These are phyloP conservation scores for Oxytropis ochrocephala DNA, from an alignment of 306 rosid genomes.

Conservation along the genomic window DNA sequence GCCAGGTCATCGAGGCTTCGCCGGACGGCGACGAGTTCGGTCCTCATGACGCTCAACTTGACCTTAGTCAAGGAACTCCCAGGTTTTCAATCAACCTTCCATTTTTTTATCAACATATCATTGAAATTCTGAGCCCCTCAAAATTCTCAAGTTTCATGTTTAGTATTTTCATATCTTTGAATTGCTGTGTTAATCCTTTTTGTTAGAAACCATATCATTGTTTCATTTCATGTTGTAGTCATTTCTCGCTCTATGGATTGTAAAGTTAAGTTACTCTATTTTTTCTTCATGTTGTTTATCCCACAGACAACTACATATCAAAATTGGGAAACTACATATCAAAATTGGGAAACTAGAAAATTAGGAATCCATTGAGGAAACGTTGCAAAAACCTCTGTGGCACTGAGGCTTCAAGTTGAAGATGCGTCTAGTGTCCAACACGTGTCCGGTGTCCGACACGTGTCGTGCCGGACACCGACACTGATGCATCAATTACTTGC, in stretches of 20 bases:
- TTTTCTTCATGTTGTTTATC: background rate
- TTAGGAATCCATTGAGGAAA: background rate
- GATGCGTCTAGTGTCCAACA: no score
- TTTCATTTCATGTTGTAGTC: background rate
- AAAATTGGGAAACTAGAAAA: background rate
- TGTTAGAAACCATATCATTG: background rate
- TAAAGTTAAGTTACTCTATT: background rate
- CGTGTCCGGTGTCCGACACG: no score
- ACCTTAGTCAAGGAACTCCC: conserved; percentile 67
- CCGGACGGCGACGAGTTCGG: conserved; percentile 56
- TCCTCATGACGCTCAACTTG: conserved; percentile 72
- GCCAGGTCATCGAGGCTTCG: conserved; percentile 60
- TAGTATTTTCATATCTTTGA: background rate
- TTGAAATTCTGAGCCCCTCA: no score
- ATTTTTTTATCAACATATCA: background rate
- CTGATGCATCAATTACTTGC: no score
- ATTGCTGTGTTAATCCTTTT: no score
- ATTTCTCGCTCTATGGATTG: background rate
- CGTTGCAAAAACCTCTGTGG: background rate
- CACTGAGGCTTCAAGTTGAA: no score
- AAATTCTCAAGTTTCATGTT: background rate
- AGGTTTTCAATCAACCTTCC: conserved; percentile 34
- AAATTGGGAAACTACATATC: background rate
- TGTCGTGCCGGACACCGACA: no score
- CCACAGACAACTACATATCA: background rate